These are phyloP conservation scores for Phytophthora syringae DNA, from an alignment of 352 stramenopile species.

Conservation along the genomic window DNA sequence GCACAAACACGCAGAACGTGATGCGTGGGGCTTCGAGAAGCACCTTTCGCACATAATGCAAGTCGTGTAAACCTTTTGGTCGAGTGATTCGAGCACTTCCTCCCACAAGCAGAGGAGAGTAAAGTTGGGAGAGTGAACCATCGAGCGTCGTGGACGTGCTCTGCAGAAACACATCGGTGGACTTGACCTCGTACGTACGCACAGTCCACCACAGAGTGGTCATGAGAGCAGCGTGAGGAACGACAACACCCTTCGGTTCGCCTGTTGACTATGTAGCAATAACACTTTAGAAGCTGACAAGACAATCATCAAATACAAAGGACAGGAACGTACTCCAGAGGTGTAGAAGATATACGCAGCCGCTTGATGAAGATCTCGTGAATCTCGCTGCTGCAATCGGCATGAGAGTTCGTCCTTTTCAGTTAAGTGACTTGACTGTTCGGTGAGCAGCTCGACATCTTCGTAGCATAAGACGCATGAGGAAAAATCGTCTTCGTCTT, in stretches of 20 bases:
- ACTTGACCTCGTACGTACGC: conserved; percentile 57
- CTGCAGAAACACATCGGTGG: conserved; percentile 66
- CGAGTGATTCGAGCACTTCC: conserved; percentile 51
- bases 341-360: conserved; percentile 79
- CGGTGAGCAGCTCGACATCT: conserved; percentile 23
- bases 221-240: conserved; percentile 63
- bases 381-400: not conserved
- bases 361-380: conserved; percentile 13
- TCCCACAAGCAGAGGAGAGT: conserved; percentile 52
- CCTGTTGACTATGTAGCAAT: conserved; percentile 61
- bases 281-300: not conserved
- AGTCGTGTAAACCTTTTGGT: conserved; percentile 54
- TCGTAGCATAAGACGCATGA: conserved; percentile 41
- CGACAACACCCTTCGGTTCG: conserved; percentile 73
- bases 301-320: not conserved
- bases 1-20: conserved; percentile 64
- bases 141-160: conserved; percentile 67
- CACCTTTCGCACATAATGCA: conserved; percentile 44
- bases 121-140: conserved; percentile 65
- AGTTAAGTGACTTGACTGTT: not conserved
- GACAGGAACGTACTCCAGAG: conserved; percentile 44
- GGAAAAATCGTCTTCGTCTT: conserved; percentile 1
- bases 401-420: not conserved
- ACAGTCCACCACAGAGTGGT: conserved; percentile 67
- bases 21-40: conserved; percentile 27